These are phyloP conservation scores for Psilocybe sp. DNA, from an alignment of 768 basidiomycete genomes.

Conservation along the genomic window DNA sequence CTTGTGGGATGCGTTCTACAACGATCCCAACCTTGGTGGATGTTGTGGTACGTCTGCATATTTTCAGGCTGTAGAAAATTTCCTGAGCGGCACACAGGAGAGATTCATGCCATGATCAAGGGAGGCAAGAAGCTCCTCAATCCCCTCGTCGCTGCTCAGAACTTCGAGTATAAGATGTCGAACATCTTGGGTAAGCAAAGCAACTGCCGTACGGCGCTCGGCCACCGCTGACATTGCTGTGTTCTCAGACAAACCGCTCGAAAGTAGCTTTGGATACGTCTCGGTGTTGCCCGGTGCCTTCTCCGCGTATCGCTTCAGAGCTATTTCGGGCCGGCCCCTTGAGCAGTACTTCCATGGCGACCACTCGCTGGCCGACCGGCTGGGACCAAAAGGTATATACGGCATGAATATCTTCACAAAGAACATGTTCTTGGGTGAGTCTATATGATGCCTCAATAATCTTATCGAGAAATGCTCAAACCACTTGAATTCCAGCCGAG, in stretches of 20 bases:
- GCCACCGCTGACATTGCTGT: not conserved
- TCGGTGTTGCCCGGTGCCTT: conserved; percentile 96
- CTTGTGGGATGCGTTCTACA: conserved; percentile 91
- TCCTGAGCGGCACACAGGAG: conserved; percentile 31
- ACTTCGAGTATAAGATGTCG: conserved; percentile 98
- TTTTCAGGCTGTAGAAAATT: not conserved
- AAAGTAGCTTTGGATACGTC: conserved; percentile 94
- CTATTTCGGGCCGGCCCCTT: conserved; percentile 84
- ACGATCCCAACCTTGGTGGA: conserved; percentile 74
- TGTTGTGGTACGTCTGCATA: conserved; percentile 61
- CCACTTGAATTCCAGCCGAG: conserved; percentile 49
- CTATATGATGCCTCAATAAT: no score
- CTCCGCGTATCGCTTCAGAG: conserved; percentile 92
- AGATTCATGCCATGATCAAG: conserved; percentile 96
- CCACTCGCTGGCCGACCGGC: conserved; percentile 85
- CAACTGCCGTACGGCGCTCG: not conserved
- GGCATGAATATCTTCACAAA: conserved; percentile 98
- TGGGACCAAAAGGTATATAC: conserved; percentile 90
- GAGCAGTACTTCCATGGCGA: conserved; percentile 89
- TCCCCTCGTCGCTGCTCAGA: conserved; percentile 91
- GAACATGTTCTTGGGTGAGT: conserved; percentile 60
- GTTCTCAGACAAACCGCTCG: conserved; percentile 79
- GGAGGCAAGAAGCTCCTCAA: conserved; percentile 90
- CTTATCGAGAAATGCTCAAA: no score
- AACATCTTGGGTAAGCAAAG: conserved; percentile 75